Conservation (phyloP, 2,329 filamentous ascomycete genomes). For the Neonectria magnoliae region DNA sequence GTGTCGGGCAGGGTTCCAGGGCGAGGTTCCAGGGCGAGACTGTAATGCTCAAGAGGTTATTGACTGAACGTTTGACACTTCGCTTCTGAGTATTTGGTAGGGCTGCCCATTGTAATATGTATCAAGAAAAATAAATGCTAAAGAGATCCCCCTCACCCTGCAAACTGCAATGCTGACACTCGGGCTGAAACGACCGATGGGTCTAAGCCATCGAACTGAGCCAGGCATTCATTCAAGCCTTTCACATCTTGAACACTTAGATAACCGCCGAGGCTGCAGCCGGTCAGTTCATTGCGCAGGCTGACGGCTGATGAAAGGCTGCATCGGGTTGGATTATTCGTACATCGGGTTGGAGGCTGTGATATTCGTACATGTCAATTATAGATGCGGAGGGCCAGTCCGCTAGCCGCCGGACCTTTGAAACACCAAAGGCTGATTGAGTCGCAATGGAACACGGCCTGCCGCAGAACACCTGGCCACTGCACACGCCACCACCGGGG, state of each 20-base stretch:
- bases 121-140: neutral
- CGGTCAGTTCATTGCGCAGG: neutral
- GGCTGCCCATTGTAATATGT: neutral
- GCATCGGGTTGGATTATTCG: neutral
- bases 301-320: neutral
- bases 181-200: neutral
- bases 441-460: slow-evolving; percentile 31
- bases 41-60: neutral
- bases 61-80: neutral
- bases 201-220: neutral
- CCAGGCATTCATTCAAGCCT: neutral
- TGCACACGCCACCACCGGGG: slow-evolving; percentile 5
- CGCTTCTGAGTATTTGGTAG: neutral
- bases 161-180: neutral
- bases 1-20: neutral
- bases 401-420: slow-evolving; percentile 27
- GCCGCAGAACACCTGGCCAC: slow-evolving; percentile 33
- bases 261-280: too few species aligned
- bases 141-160: neutral
- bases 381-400: neutral
- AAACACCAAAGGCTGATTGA: slow-evolving; percentile 30
- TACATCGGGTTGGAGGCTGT: neutral
- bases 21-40: neutral
- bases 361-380: neutral
- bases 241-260: neutral